Evolutionary conservation across 2,329 filamentous ascomycete genomes (phyloP), one percentile per base, ranked within the genome.

Genomic region (Diaporthe vaccinii): DNA sequence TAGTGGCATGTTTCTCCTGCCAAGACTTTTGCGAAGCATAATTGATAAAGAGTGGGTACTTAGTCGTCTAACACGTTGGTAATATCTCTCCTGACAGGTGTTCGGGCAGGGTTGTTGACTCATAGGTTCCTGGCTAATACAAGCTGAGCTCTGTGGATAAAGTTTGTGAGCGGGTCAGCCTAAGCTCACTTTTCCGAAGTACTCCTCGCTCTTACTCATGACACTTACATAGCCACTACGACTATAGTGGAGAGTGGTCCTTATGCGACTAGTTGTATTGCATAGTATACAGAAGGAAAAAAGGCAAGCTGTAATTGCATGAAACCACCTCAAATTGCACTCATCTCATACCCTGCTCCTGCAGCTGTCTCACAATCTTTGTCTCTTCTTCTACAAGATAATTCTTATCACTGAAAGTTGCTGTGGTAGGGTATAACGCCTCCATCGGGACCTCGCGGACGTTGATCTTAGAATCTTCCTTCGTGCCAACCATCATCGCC

Each of bases 401-500:
- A 17, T 74, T 74, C n/a, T 41, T 39, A n/a, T 67, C 44, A 9
- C 44, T 62, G 22, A 74, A 17, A 12, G 31, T 31, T 28, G 51
- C 62, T 3, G 34, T 15, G 39, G 75, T 36, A 10, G 73, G 75
- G 28, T 73, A 76, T 39, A 74, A 44, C 17, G 59, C 58, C 51
- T 69, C 72, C 39, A 74, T 49, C 12, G 51, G 74, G n/a, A 79
- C 77, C 41, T 77, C 74, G 14, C 76, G 73, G n/a, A 75, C 65
- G 22, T 68, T 62, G 51, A 79, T 67, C 20, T 57, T 39, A 3
- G 58, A 58, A 25, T 76, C 59, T 22, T 75, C 75, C 51, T 44
- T 69, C 28, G 65, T 73, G 49, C 75, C 78, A 15, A 70, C 36
- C 73, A 75, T 72, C 76, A 78, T 74, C n/a, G 76, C 72, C 75